Percentiles rank a stretch among this genome's conserved stretches.
phyloP scores from a whole-genome alignment of 1,139 yeast genomes.

The Zygoascus meyerae region DNA sequence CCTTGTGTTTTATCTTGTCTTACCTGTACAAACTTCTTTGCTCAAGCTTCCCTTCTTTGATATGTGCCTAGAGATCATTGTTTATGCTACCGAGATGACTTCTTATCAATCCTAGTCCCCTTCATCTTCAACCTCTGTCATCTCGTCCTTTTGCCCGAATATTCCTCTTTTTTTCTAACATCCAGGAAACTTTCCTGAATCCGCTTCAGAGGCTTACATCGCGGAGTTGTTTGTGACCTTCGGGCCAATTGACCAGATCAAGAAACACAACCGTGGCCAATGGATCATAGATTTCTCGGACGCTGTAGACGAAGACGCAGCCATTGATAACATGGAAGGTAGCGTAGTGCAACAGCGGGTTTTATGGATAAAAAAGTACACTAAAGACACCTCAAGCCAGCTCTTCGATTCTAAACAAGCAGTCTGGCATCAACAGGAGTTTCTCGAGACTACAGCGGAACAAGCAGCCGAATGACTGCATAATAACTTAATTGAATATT shows the following conservation, averaged over 20 bases:
- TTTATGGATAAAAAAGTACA: conserved; percentile 17
- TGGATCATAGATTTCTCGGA: conserved; percentile 27
- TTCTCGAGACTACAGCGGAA: neutral
- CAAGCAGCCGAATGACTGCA: neutral
- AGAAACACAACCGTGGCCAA: conserved; percentile 14
- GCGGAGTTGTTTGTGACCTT: conserved; percentile 31
- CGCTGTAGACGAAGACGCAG: conserved; percentile 33
- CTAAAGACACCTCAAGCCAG: neutral
- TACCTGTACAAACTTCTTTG: too few relatives aligned
- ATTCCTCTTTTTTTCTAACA: neutral
- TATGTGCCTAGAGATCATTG: too few relatives aligned
- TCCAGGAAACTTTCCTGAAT: conserved; percentile 1
- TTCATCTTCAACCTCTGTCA: too few relatives aligned
- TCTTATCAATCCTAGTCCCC: too few relatives aligned
- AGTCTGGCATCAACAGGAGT: conserved; percentile 11
- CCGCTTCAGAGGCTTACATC: conserved; percentile 20
- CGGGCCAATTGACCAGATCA: conserved; percentile 33
- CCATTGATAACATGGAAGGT: conserved; percentile 35
- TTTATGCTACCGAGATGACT: too few relatives aligned
- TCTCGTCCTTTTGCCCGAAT: too few relatives aligned
- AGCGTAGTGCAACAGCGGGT: conserved; percentile 28
- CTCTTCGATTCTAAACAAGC: neutral
- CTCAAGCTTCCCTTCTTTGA: too few relatives aligned
- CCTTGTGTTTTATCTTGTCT: too few relatives aligned
- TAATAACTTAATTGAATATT: neutral